Evolutionary conservation across 106 monocot species (phyloP), one percentile per base, ranked within the genome.

Genomic region (Acanthochlamys bracteata): DNA sequence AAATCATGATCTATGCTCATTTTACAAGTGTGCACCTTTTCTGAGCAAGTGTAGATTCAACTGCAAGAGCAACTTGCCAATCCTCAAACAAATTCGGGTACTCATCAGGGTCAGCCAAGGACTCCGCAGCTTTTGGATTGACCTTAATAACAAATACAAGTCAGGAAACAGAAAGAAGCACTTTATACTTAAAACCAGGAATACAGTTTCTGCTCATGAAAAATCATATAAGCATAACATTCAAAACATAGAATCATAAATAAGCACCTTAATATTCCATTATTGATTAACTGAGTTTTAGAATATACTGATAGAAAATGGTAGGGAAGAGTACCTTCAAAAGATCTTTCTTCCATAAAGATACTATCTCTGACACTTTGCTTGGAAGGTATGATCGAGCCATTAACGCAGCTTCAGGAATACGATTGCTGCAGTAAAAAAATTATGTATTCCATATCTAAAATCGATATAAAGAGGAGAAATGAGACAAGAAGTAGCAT

Each of bases 341-440:
- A 40, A 93, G 83, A 74, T 93, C 81, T 64, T 79, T 86, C 77
- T 81, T 89, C 93, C 93, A 93, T 24, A 83, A 74, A 61, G 66
- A 70, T 41, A 89, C 81, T 59, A 93, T 93, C 74, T 93, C 86
- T 58, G 89, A 73, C 46, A 89, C 93, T 74, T 93, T 86, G 78
- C 93, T 93, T 19, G 93, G 93, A 42, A 93, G 74, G 73, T 93
- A 93, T 10, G 89, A 89, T 20, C 93, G 75, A 60, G 89, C 89
- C 89, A 93, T 85, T 40, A 93, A 77, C 53, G 93, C 93, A 52
- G 93, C 93, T 84, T 93, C 89, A 26, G 93, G 93, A 53, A 93
- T 93, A 1, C 89, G 89, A 59, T 93, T 89, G 68, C 93, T 94
- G 76, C 75, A 52, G 16, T 39, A 25, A 60, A 33, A 33, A 33